A percentile compares a stretch with the other conserved stretches of the same genome.
Conservation (phyloP, 2,329 filamentous ascomycete genomes). For the Trichothecium roseum region DNA sequence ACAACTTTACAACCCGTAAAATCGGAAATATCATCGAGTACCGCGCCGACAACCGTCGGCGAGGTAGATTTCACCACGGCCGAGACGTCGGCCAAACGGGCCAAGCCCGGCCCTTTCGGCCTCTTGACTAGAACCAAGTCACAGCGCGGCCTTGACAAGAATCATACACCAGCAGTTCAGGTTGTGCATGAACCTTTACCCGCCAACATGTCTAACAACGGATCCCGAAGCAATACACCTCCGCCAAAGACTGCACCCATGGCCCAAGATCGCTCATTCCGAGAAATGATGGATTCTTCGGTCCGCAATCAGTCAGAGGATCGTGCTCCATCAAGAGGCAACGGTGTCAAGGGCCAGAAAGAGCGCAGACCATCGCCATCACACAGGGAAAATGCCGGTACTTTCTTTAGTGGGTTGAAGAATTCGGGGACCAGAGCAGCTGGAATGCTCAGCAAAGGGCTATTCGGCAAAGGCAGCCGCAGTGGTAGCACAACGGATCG, state of each 20-base stretch:
- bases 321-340: slow-evolving; percentile 39
- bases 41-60: slow-evolving; percentile 16
- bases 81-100: slow-evolving; percentile 30
- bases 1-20: slow-evolving; percentile 10
- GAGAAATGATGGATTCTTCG: slow-evolving; percentile 55
- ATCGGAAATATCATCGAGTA: slow-evolving; percentile 13
- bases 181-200: slow-evolving; percentile 13
- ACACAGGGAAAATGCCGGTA: slow-evolving; percentile 45
- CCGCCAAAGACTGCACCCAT: slow-evolving; percentile 52
- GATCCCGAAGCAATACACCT: slow-evolving; percentile 17
- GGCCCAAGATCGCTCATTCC: slow-evolving; percentile 55
- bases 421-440: slow-evolving; percentile 64
- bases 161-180: slow-evolving; percentile 16
- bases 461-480: slow-evolving; percentile 70
- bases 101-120: slow-evolving; percentile 45
- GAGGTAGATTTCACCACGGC: slow-evolving; percentile 30
- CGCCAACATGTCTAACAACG: slow-evolving; percentile 13
- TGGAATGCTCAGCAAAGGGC: slow-evolving; percentile 70
- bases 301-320: slow-evolving; percentile 66
- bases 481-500: slow-evolving; percentile 61
- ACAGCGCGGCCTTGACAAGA: slow-evolving; percentile 35
- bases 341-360: slow-evolving; percentile 25
- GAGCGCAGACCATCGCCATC: not conserved
- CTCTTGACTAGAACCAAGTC: slow-evolving; percentile 42
- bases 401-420: slow-evolving; percentile 64